Conservation (phyloP, 2,329 filamentous ascomycete genomes). For the Aspergillus costaricaensis region DNA sequence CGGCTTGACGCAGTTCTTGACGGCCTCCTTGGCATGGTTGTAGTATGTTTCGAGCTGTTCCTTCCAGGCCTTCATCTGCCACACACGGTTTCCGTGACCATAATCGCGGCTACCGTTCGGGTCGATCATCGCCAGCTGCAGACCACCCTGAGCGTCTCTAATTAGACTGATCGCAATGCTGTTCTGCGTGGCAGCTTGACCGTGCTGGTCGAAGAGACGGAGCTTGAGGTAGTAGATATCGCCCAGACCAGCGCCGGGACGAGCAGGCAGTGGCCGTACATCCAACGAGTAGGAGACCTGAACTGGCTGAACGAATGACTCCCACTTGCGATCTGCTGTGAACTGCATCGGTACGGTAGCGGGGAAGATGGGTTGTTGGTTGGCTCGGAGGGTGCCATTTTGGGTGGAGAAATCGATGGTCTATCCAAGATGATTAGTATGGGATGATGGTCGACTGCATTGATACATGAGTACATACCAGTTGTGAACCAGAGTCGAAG, state of each 20-base stretch:
- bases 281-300: slow-evolving; percentile 28
- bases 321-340: slow-evolving; percentile 25
- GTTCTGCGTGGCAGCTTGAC: slow-evolving; percentile 28
- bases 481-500: slow-evolving; percentile 10
- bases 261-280: slow-evolving; percentile 23
- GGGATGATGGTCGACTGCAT: neutral
- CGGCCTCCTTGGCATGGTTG: slow-evolving; percentile 14
- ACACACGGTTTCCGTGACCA: slow-evolving; percentile 7
- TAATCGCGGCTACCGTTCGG: slow-evolving; percentile 18
- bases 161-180: slow-evolving; percentile 34
- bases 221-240: slow-evolving; percentile 28
- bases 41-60: slow-evolving; percentile 25
- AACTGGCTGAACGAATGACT: slow-evolving; percentile 16
- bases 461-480: slow-evolving; percentile 7
- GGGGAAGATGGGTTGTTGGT: slow-evolving; percentile 33
- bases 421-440: slow-evolving; percentile 19
- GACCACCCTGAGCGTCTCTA: slow-evolving; percentile 24
- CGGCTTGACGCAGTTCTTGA: slow-evolving; percentile 11
- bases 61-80: slow-evolving; percentile 30
- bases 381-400: slow-evolving; percentile 32
- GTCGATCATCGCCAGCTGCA: slow-evolving; percentile 31
- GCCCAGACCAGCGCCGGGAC: slow-evolving; percentile 16
- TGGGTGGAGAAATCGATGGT: slow-evolving; percentile 31
- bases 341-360: slow-evolving; percentile 30
- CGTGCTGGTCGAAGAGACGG: slow-evolving; percentile 27